Evolutionary conservation across 2,329 filamentous ascomycete species (phyloP).

Genomic region (Alternaria panax): DNA sequence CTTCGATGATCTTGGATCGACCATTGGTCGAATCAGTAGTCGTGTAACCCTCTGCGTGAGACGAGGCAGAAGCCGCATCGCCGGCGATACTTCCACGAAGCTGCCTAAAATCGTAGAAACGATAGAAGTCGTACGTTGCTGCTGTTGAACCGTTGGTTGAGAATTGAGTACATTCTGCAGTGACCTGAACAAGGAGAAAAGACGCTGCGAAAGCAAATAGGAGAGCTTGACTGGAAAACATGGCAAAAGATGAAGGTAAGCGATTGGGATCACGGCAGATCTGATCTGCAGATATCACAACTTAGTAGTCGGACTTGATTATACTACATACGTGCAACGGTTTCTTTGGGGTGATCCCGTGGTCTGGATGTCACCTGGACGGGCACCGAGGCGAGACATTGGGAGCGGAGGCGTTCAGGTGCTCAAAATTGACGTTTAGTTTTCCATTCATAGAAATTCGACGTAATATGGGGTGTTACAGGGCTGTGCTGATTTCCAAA

Average conservation of each 20-base stretch:
- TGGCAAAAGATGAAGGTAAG: background rate
- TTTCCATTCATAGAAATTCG: background rate
- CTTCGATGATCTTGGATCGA: constrained; percentile 9
- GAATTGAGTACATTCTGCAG: constrained; percentile 19
- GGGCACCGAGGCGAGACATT: background rate
- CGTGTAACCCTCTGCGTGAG: background rate
- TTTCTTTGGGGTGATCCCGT: background rate
- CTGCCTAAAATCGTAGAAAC: constrained; percentile 26
- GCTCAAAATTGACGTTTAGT: background rate
- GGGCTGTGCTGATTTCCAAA: background rate
- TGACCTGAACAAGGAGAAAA: background rate
- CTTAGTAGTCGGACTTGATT: background rate
- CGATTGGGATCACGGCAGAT: background rate
- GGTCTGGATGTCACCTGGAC: background rate
- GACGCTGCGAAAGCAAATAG: background rate
- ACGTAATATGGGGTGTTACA: background rate
- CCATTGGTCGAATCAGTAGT: background rate
- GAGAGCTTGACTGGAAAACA: background rate
- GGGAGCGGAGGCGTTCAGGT: background rate
- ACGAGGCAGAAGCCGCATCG: background rate
- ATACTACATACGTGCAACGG: constrained; percentile 2
- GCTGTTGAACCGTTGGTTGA: constrained; percentile 17
- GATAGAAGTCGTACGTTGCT: constrained; percentile 20
- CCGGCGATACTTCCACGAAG: background rate
- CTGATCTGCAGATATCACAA: background rate